Percentiles rank a stretch among this genome's conserved stretches.
phyloP scores from a whole-genome alignment of 78 protist species.

The Dictyostelium intermedium region DNA sequence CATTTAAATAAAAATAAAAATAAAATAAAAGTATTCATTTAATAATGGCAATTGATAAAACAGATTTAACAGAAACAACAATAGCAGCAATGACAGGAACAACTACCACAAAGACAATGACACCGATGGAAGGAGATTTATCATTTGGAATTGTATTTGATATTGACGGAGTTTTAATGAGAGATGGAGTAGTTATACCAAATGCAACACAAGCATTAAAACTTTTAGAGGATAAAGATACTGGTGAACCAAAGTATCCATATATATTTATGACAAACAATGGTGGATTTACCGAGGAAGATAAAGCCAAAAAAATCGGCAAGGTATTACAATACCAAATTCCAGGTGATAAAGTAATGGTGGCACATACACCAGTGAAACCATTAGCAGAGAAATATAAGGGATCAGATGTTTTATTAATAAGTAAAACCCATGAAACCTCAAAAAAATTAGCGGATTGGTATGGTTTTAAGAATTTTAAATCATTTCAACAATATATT shows the following conservation, averaged over 20 bases:
- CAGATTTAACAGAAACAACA: not conserved
- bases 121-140: too few relatives aligned
- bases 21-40: too few relatives aligned
- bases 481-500: constrained; percentile 36
- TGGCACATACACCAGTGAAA: constrained; percentile 71
- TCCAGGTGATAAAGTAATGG: constrained; percentile 35
- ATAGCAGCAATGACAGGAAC: not conserved
- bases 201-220: constrained; percentile 44
- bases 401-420: not conserved
- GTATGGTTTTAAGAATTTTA: constrained; percentile 55
- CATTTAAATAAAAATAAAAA: too few relatives aligned
- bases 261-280: constrained; percentile 60
- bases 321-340: constrained; percentile 3
- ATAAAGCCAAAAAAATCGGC: constrained; percentile 42
- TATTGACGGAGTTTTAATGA: constrained; percentile 75
- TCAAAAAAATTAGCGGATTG: constrained; percentile 12
- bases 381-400: constrained; percentile 39
- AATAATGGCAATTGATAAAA: not conserved
- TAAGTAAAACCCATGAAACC: not conserved
- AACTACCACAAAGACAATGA: not conserved
- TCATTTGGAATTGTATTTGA: constrained; percentile 75
- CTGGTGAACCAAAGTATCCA: constrained; percentile 10
- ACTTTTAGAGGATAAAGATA: constrained; percentile 8
- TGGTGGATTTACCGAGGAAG: constrained; percentile 68
- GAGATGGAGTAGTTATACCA: constrained; percentile 55